Evolutionary conservation across 2,329 filamentous ascomycete genomes (phyloP), one percentile per base, ranked within the genome.

Genomic region (Xylariaceae sp.): DNA sequence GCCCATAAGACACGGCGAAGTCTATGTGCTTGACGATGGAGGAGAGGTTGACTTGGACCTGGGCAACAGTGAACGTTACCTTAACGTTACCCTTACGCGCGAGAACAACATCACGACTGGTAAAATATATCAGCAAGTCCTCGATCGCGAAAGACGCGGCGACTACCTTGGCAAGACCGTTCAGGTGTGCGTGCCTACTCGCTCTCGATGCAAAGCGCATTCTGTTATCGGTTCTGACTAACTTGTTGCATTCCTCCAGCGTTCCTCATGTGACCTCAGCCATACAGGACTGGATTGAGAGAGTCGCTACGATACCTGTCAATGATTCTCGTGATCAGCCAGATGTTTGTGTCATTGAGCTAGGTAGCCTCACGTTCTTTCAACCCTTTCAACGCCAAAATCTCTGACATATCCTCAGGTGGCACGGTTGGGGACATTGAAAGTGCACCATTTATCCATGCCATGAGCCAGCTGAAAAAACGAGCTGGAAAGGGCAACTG

Each of bases 71-170:
- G 81, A 84, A 56, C 71, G 74, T 37, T 96, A 96, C 71, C 86
- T 96, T 52, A 88, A 88, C 69, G 88, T 93, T 63, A 90, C 88
- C 52, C 81, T 98, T 59, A 91, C 86, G 7, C 82, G 88, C 59
- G 92, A 96, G 66, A 91, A 93, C 79, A 98, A 98, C 75, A 96
- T 99, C 75, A 99, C 95, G 2, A 96, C 93, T 5, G 95, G 95
- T 71, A 97, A 98, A 79, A 91, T 98, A 65, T 98, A 97, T 14
- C 32, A 37, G 32, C 77, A 83, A 91, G 70, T 86, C 89, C 67
- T 71, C 58, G 85, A 92, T 69, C 86, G 85, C 57, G 83, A 85
- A 70, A 77, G 83, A 21, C 74, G 75, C 41, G 83, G 84, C 52
- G 88, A 95, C 71, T 98, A 96, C 68, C 83, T 98, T 12, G 93